A percentile compares a stretch with the other conserved stretches of the same genome.
Conservation (phyloP, 305 asterid species). For the Solanum aculeatissimum region DNA sequence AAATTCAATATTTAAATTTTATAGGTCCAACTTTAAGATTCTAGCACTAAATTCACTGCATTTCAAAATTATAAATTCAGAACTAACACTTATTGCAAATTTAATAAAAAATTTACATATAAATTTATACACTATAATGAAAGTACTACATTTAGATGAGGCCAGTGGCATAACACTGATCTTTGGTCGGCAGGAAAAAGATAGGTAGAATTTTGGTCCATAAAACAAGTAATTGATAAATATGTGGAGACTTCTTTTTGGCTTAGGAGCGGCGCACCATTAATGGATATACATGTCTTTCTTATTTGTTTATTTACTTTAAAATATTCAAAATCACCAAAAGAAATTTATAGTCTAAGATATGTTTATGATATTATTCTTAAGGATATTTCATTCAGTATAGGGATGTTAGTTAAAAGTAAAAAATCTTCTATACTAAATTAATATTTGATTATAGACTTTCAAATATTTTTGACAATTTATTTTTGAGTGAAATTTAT, state of each 20-base stretch:
- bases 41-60: too few species aligned
- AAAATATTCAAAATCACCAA: neutral
- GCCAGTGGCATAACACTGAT: neutral
- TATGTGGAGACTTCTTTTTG: neutral
- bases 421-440: too few species aligned
- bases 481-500: too few species aligned
- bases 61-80: too few species aligned
- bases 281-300: neutral
- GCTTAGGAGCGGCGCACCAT: neutral
- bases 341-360: neutral
- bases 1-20: too few species aligned
- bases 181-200: neutral
- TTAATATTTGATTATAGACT: too few species aligned
- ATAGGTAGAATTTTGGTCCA: neutral
- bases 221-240: neutral
- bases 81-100: too few species aligned
- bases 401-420: too few species aligned
- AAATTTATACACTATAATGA: neutral
- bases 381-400: neutral
- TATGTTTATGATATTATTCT: neutral
- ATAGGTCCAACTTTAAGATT: too few species aligned
- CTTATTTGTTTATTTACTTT: neutral
- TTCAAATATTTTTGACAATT: too few species aligned
- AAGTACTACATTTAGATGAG: neutral
- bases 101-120: too few species aligned